These are phyloP conservation scores for Suillus placidus DNA, from an alignment of 768 basidiomycete genomes.

Conservation along the genomic window DNA sequence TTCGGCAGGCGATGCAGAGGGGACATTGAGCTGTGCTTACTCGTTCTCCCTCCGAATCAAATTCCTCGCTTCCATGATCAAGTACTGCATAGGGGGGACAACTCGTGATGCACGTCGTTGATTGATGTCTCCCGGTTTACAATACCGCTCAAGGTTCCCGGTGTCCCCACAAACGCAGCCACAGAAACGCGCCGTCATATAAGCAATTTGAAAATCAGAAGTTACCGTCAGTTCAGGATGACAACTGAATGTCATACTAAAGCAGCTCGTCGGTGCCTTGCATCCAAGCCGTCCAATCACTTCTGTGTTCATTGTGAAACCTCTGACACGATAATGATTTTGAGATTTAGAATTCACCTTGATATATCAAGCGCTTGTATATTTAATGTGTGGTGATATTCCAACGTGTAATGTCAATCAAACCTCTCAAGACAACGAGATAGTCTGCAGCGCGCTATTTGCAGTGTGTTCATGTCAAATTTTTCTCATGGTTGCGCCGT, in stretches of 20 bases:
- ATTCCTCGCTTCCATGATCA: background rate
- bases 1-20: background rate
- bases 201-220: background rate
- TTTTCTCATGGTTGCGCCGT: background rate
- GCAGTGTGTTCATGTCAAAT: background rate
- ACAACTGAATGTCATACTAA: background rate
- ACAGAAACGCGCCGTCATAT: background rate
- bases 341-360: background rate
- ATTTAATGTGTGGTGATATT: background rate
- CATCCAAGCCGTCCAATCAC: background rate
- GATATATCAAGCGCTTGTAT: background rate
- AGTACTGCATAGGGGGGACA: background rate
- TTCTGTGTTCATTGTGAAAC: background rate
- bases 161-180: background rate
- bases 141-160: background rate
- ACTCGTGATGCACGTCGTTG: background rate
- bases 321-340: background rate
- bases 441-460: background rate
- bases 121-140: background rate
- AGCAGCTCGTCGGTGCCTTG: background rate
- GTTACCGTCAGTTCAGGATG: background rate
- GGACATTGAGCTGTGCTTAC: no score
- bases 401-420: background rate
- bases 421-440: background rate
- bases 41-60: background rate